phyloP scores from a whole-genome alignment of 768 basidiomycete species.

The Collybia nuda region DNA sequence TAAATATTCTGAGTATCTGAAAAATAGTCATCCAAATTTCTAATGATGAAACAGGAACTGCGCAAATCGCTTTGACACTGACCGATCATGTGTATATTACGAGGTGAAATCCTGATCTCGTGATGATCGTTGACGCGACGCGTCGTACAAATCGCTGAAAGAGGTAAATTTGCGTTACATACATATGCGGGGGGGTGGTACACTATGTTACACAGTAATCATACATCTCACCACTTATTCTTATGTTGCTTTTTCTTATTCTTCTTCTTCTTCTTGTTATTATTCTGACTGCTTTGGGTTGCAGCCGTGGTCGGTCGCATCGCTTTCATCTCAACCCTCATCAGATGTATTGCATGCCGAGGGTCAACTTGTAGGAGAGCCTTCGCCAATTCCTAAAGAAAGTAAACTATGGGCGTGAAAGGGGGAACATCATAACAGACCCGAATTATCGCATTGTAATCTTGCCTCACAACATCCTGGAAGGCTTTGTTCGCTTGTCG shows the following conservation, averaged over 20 bases:
- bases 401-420: neutral
- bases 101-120: too few species aligned
- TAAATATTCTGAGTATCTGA: too few species aligned
- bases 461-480: constrained; percentile 1
- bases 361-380: constrained; percentile 10
- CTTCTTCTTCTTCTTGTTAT: neutral
- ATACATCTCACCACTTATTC: neutral
- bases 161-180: too few species aligned
- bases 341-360: constrained; percentile 7
- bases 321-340: neutral
- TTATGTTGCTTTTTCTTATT: neutral
- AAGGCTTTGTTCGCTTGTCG: constrained; percentile 5
- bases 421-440: neutral
- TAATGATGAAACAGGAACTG: too few species aligned
- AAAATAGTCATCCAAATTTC: too few species aligned
- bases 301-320: neutral
- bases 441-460: constrained; percentile 12
- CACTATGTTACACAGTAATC: too few species aligned
- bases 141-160: too few species aligned
- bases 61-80: too few species aligned
- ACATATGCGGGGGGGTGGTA: too few species aligned
- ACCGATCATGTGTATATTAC: too few species aligned
- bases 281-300: neutral
- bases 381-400: constrained; percentile 5
- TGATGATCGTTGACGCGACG: too few species aligned